Percentiles rank a stretch among this genome's conserved stretches.
Conservation (phyloP, 768 basidiomycete species). For the Pleurotus citrinopileatus region DNA sequence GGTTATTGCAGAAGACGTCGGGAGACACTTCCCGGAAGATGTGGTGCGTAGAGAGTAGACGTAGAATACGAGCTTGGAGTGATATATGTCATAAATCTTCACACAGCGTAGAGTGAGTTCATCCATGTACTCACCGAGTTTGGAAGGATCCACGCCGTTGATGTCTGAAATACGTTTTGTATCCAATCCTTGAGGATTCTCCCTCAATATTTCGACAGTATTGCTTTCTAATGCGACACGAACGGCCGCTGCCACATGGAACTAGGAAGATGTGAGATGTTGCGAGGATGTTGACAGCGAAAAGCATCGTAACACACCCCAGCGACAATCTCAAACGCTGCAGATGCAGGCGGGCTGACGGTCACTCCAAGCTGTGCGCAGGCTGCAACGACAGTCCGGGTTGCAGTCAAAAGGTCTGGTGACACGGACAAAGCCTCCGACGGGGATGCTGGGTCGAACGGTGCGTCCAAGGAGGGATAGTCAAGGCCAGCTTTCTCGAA, state of each 20-base stretch:
- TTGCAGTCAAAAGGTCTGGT: constrained; percentile 14
- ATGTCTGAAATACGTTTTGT: constrained; percentile 29
- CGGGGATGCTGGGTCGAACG: constrained; percentile 18
- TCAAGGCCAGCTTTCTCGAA: constrained; percentile 19
- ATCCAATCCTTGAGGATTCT: constrained; percentile 25
- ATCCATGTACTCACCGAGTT: constrained; percentile 24
- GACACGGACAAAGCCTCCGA: constrained; percentile 14
- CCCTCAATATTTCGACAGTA: constrained; percentile 4
- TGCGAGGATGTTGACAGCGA: neutral
- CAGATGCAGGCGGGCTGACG: constrained; percentile 9
- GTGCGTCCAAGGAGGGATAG: constrained; percentile 23
- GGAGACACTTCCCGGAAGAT: constrained; percentile 32
- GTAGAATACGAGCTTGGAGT: constrained; percentile 27
- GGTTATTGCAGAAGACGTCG: constrained; percentile 33
- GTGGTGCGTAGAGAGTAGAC: constrained; percentile 31
- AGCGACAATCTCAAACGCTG: constrained; percentile 7
- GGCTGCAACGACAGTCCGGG: constrained; percentile 20
- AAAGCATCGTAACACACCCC: constrained; percentile 1
- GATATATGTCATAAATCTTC: neutral
- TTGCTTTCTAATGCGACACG: constrained; percentile 12
- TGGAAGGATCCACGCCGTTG: constrained; percentile 24
- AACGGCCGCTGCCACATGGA: neutral
- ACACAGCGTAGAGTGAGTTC: neutral
- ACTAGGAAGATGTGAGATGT: constrained; percentile 18
- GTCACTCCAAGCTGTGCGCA: constrained; percentile 21